Evolutionary conservation across 768 basidiomycete genomes (phyloP), one percentile per base, ranked within the genome.

Genomic region (Termitomyces sp.): DNA sequence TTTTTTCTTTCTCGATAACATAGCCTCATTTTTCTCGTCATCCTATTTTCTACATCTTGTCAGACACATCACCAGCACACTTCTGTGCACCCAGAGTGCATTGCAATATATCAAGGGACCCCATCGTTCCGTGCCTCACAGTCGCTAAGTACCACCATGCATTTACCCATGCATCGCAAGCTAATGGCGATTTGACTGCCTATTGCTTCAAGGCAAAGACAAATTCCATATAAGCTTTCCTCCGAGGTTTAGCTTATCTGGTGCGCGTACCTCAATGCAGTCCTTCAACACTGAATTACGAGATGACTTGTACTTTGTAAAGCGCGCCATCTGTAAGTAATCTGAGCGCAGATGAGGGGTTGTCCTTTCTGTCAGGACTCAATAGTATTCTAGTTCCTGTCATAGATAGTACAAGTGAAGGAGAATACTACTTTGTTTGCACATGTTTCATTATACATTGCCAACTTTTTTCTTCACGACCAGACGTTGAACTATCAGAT

Each of bases 401-500:
- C 5, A 20, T 50, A 35, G 49, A 16, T 13, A 33, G 6, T 6
- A n/a, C 13, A 14, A 14, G 5, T 43, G 12, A 38, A 6, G 14
- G 1, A 30, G 13, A 10, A 26, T 1, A 18, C 14, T 6, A 47
- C 4, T 7, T 54, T 71, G 52, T 73, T 77, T 73, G 66, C 22
- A 22, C 18, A 16, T 74, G 63, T 68, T 72, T 72, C 59, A 57
- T 70, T 67, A 65, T 28, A 47, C 57, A 73, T 60, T 67, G 60
- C 46, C 58, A 42, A 51, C 57, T 61, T 67, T 67, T 63, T 64
- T 60, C 51, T 45, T 57, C 30, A 13, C 4, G 18, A 10, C 10
- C n/a, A 12, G 2, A 26, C 20, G 36, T 48, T 16, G 38, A 18
- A 53, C 28, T 38, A 44, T 49, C 59, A 61, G 73, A 30, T 7